Base-by-base conservation (phyloP, 805 yeast species). In the Wickerhamomyces tratensis region DNA sequence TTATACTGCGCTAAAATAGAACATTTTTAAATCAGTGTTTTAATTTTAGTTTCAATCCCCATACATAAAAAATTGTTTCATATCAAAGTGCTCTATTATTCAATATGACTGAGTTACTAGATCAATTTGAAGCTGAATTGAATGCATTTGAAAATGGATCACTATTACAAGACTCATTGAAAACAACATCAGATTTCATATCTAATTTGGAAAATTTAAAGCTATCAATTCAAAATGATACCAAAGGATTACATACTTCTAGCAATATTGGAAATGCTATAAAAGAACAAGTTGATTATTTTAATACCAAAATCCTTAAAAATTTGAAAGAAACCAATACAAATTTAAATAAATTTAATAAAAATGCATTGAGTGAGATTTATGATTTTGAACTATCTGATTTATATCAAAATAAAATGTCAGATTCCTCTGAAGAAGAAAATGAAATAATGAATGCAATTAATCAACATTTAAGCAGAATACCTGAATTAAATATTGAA, bases 391-490 rank as follows among this genome's bases (percentile, higher is more conserved):
- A 61, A 10, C 41, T 65, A 9, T 62, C 59, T 39, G 55, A 58
- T 31, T 61, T 62, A 10, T 64, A 64, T 39, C 49, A 57, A n/a
- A 57, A 65, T 40, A 57, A 55, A 38, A 47, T 66, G 10, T 50
- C 49, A 3, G 51, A 46, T 33, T 52, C 57, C 2, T 44, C 51
- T 5, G 48, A 43, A 20, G 46, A 50, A 10, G 30, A 27, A 5
- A 10, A 20, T 49, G 14, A 49, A 9, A 59, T 73, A 20, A 63
- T 69, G 33, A 54, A 56, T 14, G 76, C 76, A 1, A 62, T 75
- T 9, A 64, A 66, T 20, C 58, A 65, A 43, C 79, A 75, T 49
- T 53, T 75, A 20, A 54, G 69, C 10, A 59, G 78, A n/a, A 65
- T 65, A 42, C 76, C 74, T n/a, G 65, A 71, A 41, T 59, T 68